Conservation (phyloP, 345 rosid genomes). For the Salix viminalis region DNA sequence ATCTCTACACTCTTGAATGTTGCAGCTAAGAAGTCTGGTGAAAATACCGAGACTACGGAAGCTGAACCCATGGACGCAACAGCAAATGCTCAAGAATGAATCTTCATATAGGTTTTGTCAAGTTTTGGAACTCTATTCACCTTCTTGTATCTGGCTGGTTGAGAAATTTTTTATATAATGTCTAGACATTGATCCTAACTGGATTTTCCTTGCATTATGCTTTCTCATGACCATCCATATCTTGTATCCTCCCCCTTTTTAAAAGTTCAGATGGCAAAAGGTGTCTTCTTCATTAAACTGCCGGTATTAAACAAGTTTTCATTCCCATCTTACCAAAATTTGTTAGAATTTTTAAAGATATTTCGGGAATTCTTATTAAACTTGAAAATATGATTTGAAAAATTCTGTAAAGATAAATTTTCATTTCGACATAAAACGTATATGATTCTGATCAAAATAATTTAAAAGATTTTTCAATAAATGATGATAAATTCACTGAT, state of each 20-base stretch:
- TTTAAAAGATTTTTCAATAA: too few species aligned
- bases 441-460: too few species aligned
- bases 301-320: too few species aligned
- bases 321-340: too few species aligned
- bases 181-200: constrained; percentile 23
- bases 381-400: too few species aligned
- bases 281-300: not conserved
- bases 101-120: not conserved
- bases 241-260: not conserved
- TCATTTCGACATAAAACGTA: too few species aligned
- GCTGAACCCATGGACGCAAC: constrained; percentile 62
- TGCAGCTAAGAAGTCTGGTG: constrained; percentile 71
- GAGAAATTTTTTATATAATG: constrained; percentile 27
- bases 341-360: too few species aligned
- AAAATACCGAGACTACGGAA: constrained; percentile 52
- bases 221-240: not conserved
- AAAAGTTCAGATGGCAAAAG: not conserved
- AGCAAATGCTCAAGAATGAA: constrained; percentile 39
- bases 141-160: constrained; percentile 28
- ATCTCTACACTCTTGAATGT: not conserved
- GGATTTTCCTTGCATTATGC: not conserved
- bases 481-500: too few species aligned
- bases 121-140: constrained; percentile 49
- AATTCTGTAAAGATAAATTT: too few species aligned
- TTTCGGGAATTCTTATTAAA: too few species aligned